Conservation (phyloP, 2,329 filamentous ascomycete genomes). For the Periconia digitata region DNA sequence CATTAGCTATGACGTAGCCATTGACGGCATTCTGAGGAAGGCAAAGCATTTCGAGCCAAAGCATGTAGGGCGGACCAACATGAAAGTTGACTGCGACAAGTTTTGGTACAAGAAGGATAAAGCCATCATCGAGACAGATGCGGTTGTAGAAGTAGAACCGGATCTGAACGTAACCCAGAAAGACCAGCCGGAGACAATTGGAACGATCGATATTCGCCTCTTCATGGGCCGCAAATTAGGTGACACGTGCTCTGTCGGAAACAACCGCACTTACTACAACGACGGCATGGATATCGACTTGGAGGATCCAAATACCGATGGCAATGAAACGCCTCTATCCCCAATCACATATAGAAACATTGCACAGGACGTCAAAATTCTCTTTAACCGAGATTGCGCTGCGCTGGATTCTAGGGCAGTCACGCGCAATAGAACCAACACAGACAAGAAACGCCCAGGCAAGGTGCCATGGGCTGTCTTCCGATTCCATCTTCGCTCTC, state of each 20-base stretch:
- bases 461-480: conserved; percentile 43
- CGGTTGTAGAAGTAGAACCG: conserved; percentile 78
- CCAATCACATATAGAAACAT: conserved; percentile 16
- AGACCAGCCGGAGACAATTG: conserved; percentile 21
- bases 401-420: conserved; percentile 11
- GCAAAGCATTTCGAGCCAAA: conserved; percentile 9
- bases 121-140: conserved; percentile 76
- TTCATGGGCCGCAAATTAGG: conserved; percentile 25
- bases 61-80: conserved; percentile 14
- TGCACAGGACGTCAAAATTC: conserved; percentile 24
- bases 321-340: neutral
- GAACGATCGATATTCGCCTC: conserved; percentile 36
- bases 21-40: conserved; percentile 42
- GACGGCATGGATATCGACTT: too few species aligned
- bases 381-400: conserved; percentile 18
- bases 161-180: conserved; percentile 55
- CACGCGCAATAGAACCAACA: conserved; percentile 12
- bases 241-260: conserved; percentile 14
- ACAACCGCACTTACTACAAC: conserved; percentile 16
- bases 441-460: conserved; percentile 30
- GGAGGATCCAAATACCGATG: neutral
- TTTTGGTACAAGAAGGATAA: conserved; percentile 20
- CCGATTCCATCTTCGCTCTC: conserved; percentile 45
- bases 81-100: conserved; percentile 19
- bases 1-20: conserved; percentile 37